These are phyloP conservation scores for Cercospora beticola DNA, from an alignment of 2,329 filamentous ascomycete species.

Conservation along the genomic window DNA sequence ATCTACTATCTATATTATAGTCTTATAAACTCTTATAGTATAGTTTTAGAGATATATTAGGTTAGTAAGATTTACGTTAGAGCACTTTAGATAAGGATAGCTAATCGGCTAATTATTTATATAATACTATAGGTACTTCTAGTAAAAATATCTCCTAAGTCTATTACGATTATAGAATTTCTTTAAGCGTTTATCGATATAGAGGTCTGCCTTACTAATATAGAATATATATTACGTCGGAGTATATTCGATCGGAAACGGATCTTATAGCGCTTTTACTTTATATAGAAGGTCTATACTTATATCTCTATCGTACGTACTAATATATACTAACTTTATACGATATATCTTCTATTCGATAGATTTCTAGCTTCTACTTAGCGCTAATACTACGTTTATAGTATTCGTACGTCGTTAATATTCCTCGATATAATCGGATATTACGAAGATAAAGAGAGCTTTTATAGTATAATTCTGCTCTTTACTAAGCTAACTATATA, in stretches of 20 bases:
- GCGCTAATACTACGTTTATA: slow-evolving; percentile 6
- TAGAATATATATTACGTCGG: slow-evolving; percentile 12
- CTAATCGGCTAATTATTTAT: too few species aligned
- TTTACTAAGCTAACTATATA: neutral
- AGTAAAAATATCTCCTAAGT: slow-evolving; percentile 6
- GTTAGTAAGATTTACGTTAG: too few species aligned
- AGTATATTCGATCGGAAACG: neutral
- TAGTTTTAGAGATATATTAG: too few species aligned
- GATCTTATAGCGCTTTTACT: slow-evolving; percentile 2
- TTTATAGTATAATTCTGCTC: slow-evolving; percentile 2
- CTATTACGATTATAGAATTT: slow-evolving; percentile 8
- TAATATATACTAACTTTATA: neutral
- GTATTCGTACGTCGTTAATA: neutral
- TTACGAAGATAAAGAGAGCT: slow-evolving; percentile 8
- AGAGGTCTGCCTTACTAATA: slow-evolving; percentile 7
- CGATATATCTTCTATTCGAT: slow-evolving; percentile 3
- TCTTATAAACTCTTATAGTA: too few species aligned
- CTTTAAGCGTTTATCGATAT: neutral
- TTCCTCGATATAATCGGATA: neutral
- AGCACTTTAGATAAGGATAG: too few species aligned
- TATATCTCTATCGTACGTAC: neutral
- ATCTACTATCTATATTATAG: too few species aligned
- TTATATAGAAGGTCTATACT: neutral
- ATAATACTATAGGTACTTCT: slow-evolving; percentile 8
- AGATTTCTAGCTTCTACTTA: neutral